Evolutionary conservation across 306 rosid genomes (phyloP), one percentile per base, ranked within the genome.

Genomic region (Luffa aegyptiaca): DNA sequence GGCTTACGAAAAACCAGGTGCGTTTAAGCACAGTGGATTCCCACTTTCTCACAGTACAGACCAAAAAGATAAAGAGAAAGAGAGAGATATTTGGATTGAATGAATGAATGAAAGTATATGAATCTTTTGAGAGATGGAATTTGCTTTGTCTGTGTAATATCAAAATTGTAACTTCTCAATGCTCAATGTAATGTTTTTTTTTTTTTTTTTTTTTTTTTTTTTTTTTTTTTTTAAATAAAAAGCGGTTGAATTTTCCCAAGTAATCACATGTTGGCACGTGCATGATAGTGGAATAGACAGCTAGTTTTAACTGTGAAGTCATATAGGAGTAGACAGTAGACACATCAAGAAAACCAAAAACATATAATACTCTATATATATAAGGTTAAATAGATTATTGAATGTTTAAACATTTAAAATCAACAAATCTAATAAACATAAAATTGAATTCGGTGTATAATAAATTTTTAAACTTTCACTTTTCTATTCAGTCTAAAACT

Each of bases 281-380:
- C 77, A 12, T 26, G 77, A 33, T 46, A 72, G 10, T 71, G 57
- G 76, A 46, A 26, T 48, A 71, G 77, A 46, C 77, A 72, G 41
- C 77, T 46, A 46, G 58, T 72, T 46, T 72, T 72, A 72, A 72
- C 57, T 45, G 13, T 72, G 18, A 26, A 72, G 77, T 72, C 77
- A 72, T 46, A 46, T 46, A 72, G 51, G 0, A 5, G 2, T 14
- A 3, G 1, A 45, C n/a, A 20, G 18, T 31, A 2, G 5, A 12
- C 39, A n/a, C 16, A 70, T 44, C n/a, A 44, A 42, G 17, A 3
- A 61, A 61, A 10, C 68, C 17, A 13, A 59, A 55, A 53, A 55
- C 6, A 61, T 9, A 6, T 4, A 26, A 26, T 26, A 26, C 31
- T 26, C 31, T 26, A 26, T 26, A 26, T 26, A 26, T n/a, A 26